phyloP scores from a whole-genome alignment of 163 green algal genomes.

The Scenedesmus sp. region DNA sequence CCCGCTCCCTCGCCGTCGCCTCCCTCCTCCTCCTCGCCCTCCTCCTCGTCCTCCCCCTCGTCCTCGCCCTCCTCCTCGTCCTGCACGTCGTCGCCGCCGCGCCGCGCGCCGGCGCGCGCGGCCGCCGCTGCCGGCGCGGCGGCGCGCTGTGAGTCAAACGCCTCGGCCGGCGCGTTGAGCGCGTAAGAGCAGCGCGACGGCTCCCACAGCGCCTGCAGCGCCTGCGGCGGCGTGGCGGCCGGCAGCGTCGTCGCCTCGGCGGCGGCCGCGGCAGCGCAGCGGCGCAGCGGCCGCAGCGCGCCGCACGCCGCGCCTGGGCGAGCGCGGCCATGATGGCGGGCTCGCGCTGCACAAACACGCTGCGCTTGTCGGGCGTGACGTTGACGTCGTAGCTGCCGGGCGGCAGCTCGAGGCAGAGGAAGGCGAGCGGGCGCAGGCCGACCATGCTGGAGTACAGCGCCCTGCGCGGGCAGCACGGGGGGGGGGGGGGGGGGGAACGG shows the following conservation, averaged over 20 bases:
- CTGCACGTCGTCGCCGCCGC: background rate
- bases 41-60: background rate
- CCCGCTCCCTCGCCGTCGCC: too few relatives aligned
- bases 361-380: constrained; percentile 97
- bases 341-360: constrained; percentile 84
- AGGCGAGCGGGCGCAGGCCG: constrained; percentile 39
- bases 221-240: constrained; percentile 42
- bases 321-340: constrained; percentile 62
- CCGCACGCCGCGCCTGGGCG: constrained; percentile 51
- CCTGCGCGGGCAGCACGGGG: constrained; percentile 7
- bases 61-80: background rate
- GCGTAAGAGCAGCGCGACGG: constrained; percentile 72
- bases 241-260: background rate
- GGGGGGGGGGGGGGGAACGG: too few relatives aligned
- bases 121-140: background rate
- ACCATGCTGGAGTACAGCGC: constrained; percentile 37
- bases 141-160: constrained; percentile 23
- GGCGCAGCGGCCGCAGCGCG: constrained; percentile 77
- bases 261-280: too few relatives aligned
- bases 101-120: background rate
- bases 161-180: constrained; percentile 46
- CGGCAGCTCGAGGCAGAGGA: constrained; percentile 65
- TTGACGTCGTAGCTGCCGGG: constrained; percentile 89
- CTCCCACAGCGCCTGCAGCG: constrained; percentile 81
- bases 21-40: background rate